Evolutionary conservation across 805 yeast genomes (phyloP), one percentile per base, ranked within the genome.

Genomic region (Hanseniaspora vineae): DNA sequence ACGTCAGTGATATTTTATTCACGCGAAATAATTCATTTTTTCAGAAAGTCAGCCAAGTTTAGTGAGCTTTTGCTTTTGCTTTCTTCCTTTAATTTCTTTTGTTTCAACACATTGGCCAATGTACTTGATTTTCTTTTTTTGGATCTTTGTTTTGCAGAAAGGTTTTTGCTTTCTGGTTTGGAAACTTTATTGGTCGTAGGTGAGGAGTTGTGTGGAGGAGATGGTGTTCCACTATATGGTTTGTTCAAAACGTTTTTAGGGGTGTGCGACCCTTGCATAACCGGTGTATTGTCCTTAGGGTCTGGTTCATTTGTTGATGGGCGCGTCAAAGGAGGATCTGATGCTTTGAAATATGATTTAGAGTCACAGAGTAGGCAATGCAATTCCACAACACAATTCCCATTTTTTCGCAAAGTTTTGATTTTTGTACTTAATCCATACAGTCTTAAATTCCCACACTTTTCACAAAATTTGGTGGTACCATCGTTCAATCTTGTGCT

Each of bases 11-110:
- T 4, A 31, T 5, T 12, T 44, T 19, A 12, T 18, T 5, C n/a
- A 17, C 15, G 15, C 6, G 12, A 31, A 17, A n/a, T 17, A 12
- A 12, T 19, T 20, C 46, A 56, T 14, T 49, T 50, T 46, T 61
- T 65, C 75, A 76, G 68, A 53, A 76, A 75, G 47, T 73, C 77
- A 63, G 71, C 72, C 37, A 78, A 60, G 53, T 72, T 71, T 29
- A 77, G 59, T 0, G 73, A 55, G 20, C 62, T 57, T 13, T 60
- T 48, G n/a, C 60, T 59, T 12, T 58, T 56, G 35, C 55, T 58
- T 46, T 58, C 60, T 50, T 66, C 64, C 29, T 63, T 66, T 42
- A 65, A 62, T 50, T 68, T 70, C 58, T 71, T 75, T 46, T 64
- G 62, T 33, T 64, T 62, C 35, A 77, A 57, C 50, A 76, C 54